Evolutionary conservation across 2,329 filamentous ascomycete genomes (phyloP), one percentile per base, ranked within the genome.

Genomic region (Penicillium sp.): DNA sequence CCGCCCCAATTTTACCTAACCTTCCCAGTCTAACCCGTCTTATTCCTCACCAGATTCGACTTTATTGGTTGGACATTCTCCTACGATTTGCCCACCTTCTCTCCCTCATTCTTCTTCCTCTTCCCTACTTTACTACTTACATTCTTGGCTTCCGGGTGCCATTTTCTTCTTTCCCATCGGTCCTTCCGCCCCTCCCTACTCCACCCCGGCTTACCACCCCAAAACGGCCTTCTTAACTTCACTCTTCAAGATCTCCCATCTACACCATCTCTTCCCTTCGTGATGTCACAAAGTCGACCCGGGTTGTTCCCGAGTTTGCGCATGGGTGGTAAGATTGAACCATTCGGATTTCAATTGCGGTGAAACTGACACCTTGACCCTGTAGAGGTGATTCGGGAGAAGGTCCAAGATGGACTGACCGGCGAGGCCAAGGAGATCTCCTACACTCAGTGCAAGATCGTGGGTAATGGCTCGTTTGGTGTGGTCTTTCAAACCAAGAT

Each of bases 401-500:
- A 96, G 80, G 94, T 99, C 64, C 94, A 99, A 76, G 94, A 99
- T 82, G 94, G 94, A 73, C 81, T 96, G 64, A 99, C 94, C 13
- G 94, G 94, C 68, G 94, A 99, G 76, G 96, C 91, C 68, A 88
- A 90, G 75, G 94, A 99, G 70, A 86, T 99, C 78, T 91, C 96
- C 74, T 99, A 99, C 77, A 97, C 94, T 53, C 94, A 97, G 74
- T 97, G 93, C 82, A 99, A 99, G 80, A 97, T 99, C 69, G 94
- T 99, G 45, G 94, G 94, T 74, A 99, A 99, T 79, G 94, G 94
- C 65, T 97, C 93, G 34, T 99, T 99, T 67, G 94, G 94, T 62
- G 93, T 99, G 47, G 94, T 99, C 62, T 99, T 99, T 76, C 94
- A 99, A 80, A 99, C 94, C 54, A 97, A 97, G 80, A 84, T 99